Evolutionary conservation across 2,329 filamentous ascomycete species (phyloP), one percentile per base, ranked within the genome.

Genomic region (Zarea fungicola): DNA sequence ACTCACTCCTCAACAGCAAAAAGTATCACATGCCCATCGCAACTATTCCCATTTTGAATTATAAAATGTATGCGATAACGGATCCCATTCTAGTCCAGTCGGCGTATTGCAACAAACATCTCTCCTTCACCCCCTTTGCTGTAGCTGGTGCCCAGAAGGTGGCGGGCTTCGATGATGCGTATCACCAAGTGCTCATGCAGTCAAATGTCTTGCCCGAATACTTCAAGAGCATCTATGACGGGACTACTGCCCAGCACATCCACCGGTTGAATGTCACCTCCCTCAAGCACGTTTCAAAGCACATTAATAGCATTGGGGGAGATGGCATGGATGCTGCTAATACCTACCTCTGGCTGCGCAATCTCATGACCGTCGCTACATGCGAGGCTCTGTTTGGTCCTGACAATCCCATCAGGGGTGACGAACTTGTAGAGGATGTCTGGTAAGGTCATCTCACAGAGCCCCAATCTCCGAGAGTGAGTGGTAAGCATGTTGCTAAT

Each of bases 11-110:
- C 31, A 34, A 34, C 18, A 60, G 57, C 40, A 61, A 60, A 25
- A 52, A 59, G 10, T 57, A 54, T 3, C 49, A 46, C 1, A 25
- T 62, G 45, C 61, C 64, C 13, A 70, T 75, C 52, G 71, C 67
- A 49, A 73, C 74, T 1, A 54, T 77, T 3, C 70, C 68, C 2
- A 70, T 76, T 55, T 58, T 74, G 19, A 64, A 60, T 35, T 58
- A 62, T 21, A 70, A 71, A 34, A 62, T 72, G 13, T 78, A 78
- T 52, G 58, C 75, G 26, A 65, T 76, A 22, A 69, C 63, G 36
- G 65, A 65, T 8, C 69, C 74, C 3, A 48, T 53, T 1, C 59
- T 77, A 7, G 62, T 71, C 16, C 62, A 66, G 35, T 64, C 66
- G 2, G 66, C 69, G 4, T 68, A 73, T 50, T 66, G 70, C 23